Percentiles rank a stretch among this genome's conserved stretches.
phyloP scores from a whole-genome alignment of 106 monocot genomes.

The Acorus gramineus region DNA sequence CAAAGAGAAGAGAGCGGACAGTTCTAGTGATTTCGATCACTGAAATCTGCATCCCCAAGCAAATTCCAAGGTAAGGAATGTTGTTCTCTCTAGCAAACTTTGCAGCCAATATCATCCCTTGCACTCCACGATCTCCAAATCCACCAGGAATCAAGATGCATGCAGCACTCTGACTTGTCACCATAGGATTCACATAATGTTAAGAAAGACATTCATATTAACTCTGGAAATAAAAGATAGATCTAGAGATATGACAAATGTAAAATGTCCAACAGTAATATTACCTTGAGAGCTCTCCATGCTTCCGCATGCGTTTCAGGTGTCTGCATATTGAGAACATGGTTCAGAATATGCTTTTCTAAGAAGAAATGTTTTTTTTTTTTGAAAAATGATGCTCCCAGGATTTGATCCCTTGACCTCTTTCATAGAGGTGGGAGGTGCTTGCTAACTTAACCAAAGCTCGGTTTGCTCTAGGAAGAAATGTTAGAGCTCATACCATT shows the following conservation, averaged over 20 bases:
- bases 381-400: too few relatives aligned
- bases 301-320: conserved; percentile 59
- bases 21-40: conserved; percentile 68
- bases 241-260: too few relatives aligned
- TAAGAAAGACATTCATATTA: too few relatives aligned
- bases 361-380: background rate
- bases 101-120: conserved; percentile 81
- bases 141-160: conserved; percentile 79
- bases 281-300: conserved; percentile 64
- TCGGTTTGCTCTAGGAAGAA: too few relatives aligned
- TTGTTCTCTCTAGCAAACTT: conserved; percentile 78
- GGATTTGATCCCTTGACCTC: too few relatives aligned
- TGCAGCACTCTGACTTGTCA: conserved; percentile 39
- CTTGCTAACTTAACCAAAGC: too few relatives aligned
- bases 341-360: conserved; percentile 2
- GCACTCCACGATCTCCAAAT: conserved; percentile 74
- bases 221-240: too few relatives aligned
- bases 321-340: conserved; percentile 27
- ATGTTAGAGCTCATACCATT: conserved; percentile 22
- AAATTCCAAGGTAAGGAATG: conserved; percentile 76
- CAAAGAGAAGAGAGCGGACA: conserved; percentile 22
- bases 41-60: conserved; percentile 87
- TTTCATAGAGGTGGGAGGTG: too few relatives aligned
- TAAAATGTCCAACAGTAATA: background rate
- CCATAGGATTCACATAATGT: background rate